Evolutionary conservation across 495 filamentous ascomycete genomes (phyloP), one percentile per base, ranked within the genome.

Genomic region (Neurospora sp.): DNA sequence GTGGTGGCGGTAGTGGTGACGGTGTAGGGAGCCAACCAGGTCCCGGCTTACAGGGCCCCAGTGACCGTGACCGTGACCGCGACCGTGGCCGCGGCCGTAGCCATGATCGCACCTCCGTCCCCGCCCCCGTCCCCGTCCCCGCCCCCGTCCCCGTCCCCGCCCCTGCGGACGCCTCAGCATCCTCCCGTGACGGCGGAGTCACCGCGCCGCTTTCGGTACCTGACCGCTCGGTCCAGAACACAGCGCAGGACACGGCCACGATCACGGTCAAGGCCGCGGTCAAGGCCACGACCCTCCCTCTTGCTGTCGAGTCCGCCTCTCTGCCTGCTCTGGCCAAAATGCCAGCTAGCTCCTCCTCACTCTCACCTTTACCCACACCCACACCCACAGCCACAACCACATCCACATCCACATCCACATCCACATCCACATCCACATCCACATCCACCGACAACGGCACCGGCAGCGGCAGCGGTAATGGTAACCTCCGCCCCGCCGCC

Each of bases 281-380:
- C 12, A 35, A 66, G 54, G 54, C 54, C 54, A 66, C 27, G 54
- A 37, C 54, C 54, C 54, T 66, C 54, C 54, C 54, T 18, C 27
- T 66, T 66, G 27, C 54, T 35, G 14, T 66, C 54, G 27, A 66
- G 54, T 66, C 54, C 27, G 23, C 14, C 54, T 35, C 54, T 66
- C 6, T 66, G 27, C 54, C 27, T 66, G 27, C 54, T 37, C 14
- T 37, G 54, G 27, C 27, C 27, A 66, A 35, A 31, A 66, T 66
- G 27, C 54, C 27, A 66, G 27, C 54, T 35, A 37, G 27, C 27
- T 66, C 14, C 23, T 37, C 54, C 49, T 60, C 49, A 27, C 23
- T 60, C 20, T 84, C 84, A 3, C 84, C 82, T 90, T 89, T 69
- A 31, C 89, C 85, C 5, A 88, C 84, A 1, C 86, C 86, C 37